Base-by-base conservation (phyloP, 306 rosid species). In the Leucaena leucocephala region DNA sequence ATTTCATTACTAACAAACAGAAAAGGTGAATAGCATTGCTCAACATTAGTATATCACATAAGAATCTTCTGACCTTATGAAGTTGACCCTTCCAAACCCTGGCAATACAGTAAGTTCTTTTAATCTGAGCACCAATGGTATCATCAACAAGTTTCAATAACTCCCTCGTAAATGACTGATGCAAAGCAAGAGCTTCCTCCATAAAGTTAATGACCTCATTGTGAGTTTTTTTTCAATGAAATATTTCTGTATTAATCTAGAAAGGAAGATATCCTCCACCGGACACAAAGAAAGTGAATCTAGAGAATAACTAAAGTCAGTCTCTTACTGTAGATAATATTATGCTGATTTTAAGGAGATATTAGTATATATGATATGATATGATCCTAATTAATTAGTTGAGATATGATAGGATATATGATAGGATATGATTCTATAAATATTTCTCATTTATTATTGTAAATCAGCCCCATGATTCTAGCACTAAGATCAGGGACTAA, bases 251-350 rank as follows among this genome's bases (percentile, higher is more conserved):
- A 93, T 76, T 80, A 95, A 83, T 82, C 90, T 93, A 75, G 94
- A 92, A 64, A 95, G 96, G 87, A 95, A 91, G 82, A 90, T 84
- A 79, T 91, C 93, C 79, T 92, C 98, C 33, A 74, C 93, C 21
- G 91, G 89, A 85, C 98, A 88, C 17, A 76, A 77, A 72, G 94
- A 94, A 80, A 90, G 86, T 72, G 88, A 88, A 75, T 91, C 98
- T 95, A 80, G 42, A 87, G 73, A 72, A 19, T 16, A 85, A 72
- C 65, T 49, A 80, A 68, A 82, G 82, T 82, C 82, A 87, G 73
- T 82, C 64, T 75, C 72, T 74, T 50, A 74, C 27, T n/a, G n/a
- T n/a, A n/a, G n/a, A n/a, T n/a, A n/a, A n/a, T n/a, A n/a, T n/a
- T n/a, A n/a, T n/a, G n/a, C n/a, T n/a, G n/a, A n/a, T n/a, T n/a